Conservation (phyloP, 768 basidiomycete genomes). For the Tylopilus rubrobrunneus region DNA sequence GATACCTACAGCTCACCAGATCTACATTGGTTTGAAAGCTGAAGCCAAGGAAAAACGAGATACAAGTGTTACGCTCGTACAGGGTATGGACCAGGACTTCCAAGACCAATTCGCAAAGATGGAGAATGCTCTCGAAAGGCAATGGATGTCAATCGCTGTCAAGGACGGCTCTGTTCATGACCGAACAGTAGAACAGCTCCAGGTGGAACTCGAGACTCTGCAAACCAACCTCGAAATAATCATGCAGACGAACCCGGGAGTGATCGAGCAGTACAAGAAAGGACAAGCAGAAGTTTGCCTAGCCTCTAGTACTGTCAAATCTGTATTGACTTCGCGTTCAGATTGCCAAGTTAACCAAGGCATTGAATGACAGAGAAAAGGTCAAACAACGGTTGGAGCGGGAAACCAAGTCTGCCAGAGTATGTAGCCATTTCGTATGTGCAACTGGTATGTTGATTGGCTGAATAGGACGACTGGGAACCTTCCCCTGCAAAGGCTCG, state of each 20-base stretch:
- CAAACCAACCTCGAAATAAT: slow-evolving; percentile 69
- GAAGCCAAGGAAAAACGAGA: slow-evolving; percentile 38
- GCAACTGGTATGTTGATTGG: neutral
- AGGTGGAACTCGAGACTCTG: slow-evolving; percentile 57
- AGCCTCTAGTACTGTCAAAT: neutral
- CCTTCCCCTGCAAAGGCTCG: slow-evolving; percentile 76
- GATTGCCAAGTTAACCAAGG: slow-evolving; percentile 60
- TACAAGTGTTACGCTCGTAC: slow-evolving; percentile 33
- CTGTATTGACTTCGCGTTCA: slow-evolving; percentile 29
- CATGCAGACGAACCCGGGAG: slow-evolving; percentile 65
- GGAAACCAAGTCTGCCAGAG: slow-evolving; percentile 61
- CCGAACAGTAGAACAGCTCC: slow-evolving; percentile 53
- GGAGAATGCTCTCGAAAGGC: slow-evolving; percentile 28
- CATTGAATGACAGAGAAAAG: slow-evolving; percentile 50
- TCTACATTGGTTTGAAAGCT: slow-evolving; percentile 47
- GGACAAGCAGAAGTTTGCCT: slow-evolving; percentile 65
- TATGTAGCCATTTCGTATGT: slow-evolving; percentile 31
- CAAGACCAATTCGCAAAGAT: slow-evolving; percentile 48
- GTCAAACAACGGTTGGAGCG: slow-evolving; percentile 50
- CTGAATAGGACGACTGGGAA: slow-evolving; percentile 72
- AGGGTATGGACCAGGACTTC: slow-evolving; percentile 43
- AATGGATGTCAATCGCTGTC: slow-evolving; percentile 4
- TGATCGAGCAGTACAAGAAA: slow-evolving; percentile 78
- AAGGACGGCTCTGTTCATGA: slow-evolving; percentile 47
- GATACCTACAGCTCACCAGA: slow-evolving; percentile 41